Percentiles rank a stretch among this genome's conserved stretches.
Evolutionary conservation across 2,329 filamentous ascomycete genomes (phyloP).

Genomic region (Penicillium sp.): DNA sequence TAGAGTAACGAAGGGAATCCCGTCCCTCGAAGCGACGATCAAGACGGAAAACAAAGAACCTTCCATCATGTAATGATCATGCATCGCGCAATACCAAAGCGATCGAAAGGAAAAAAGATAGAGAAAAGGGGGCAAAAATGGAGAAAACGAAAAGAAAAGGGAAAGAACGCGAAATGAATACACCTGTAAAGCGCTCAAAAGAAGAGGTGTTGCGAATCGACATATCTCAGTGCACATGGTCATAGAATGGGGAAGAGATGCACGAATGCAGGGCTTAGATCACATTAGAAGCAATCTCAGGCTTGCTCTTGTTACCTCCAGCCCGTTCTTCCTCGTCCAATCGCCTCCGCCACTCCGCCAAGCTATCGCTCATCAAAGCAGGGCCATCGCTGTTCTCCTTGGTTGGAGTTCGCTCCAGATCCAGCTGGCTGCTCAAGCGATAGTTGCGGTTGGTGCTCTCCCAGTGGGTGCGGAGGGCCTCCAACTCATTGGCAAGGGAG

Average conservation of each 20-base stretch:
- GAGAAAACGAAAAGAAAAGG: background rate
- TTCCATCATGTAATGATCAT: constrained; percentile 29
- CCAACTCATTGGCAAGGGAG: constrained; percentile 88
- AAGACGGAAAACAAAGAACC: constrained; percentile 14
- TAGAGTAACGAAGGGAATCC: constrained; percentile 26
- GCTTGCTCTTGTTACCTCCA: constrained; percentile 31
- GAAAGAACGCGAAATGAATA: constrained; percentile 17
- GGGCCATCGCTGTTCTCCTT: constrained; percentile 49
- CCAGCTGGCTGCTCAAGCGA: constrained; percentile 84
- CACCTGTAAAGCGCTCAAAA: constrained; percentile 19
- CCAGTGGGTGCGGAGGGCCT: constrained; percentile 89
- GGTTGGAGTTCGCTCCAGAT: constrained; percentile 71
- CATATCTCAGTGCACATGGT: constrained; percentile 36
- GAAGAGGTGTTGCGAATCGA: constrained; percentile 22
- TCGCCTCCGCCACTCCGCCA: constrained; percentile 80
- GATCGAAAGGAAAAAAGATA: constrained; percentile 5
- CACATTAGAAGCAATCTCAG: constrained; percentile 39
- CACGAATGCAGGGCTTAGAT: constrained; percentile 36
- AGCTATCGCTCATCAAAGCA: constrained; percentile 66
- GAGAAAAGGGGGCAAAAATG: constrained; percentile 1
- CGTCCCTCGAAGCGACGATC: constrained; percentile 21
- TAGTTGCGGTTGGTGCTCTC: constrained; percentile 96
- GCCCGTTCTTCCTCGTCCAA: constrained; percentile 66
- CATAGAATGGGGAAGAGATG: constrained; percentile 28
- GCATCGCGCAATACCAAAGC: constrained; percentile 19